Evolutionary conservation across 2,329 filamentous ascomycete genomes (phyloP).

Genomic region (Fragosphaeria purpurea): DNA sequence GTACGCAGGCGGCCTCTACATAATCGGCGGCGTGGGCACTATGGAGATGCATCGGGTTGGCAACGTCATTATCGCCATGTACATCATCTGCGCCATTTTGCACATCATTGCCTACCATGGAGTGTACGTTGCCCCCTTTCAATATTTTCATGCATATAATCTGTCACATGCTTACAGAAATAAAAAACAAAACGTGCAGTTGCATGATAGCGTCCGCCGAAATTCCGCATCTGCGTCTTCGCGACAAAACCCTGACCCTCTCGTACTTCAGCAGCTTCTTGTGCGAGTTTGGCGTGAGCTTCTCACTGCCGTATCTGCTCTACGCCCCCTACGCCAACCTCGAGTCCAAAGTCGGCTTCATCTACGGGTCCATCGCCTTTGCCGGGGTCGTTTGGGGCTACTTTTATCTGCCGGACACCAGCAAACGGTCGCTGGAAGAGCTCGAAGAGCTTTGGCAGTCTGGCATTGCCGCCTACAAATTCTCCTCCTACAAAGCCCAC

Average conservation of each 20-base stretch:
- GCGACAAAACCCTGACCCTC: constrained; percentile 7
- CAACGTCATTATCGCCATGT: constrained; percentile 6
- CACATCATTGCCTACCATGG: constrained; percentile 10
- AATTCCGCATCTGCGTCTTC: constrained; percentile 9
- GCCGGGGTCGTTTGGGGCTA: constrained; percentile 7
- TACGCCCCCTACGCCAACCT: constrained; percentile 9
- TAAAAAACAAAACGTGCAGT: neutral
- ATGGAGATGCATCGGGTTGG: constrained; percentile 4
- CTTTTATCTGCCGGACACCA: constrained; percentile 11
- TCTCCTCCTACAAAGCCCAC: constrained; percentile 2
- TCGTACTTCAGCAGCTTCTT: constrained; percentile 4
- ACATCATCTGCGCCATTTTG: constrained; percentile 6
- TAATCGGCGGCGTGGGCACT: constrained; percentile 10
- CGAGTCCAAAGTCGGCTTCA: constrained; percentile 10
- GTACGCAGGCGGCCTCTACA: constrained; percentile 3
- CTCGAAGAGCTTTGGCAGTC: constrained; percentile 11
- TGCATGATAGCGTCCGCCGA: constrained; percentile 9
- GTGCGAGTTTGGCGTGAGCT: constrained; percentile 9
- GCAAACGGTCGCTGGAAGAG: constrained; percentile 11
- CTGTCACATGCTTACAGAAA: too few relatives aligned
- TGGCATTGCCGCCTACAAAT: constrained; percentile 6
- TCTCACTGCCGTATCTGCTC: constrained; percentile 10
- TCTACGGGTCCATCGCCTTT: constrained; percentile 13
- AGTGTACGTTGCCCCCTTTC: neutral
- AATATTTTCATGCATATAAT: too few relatives aligned